Evolutionary conservation across 169 alveolate species (phyloP).

Genomic region (Babesia ovis): DNA sequence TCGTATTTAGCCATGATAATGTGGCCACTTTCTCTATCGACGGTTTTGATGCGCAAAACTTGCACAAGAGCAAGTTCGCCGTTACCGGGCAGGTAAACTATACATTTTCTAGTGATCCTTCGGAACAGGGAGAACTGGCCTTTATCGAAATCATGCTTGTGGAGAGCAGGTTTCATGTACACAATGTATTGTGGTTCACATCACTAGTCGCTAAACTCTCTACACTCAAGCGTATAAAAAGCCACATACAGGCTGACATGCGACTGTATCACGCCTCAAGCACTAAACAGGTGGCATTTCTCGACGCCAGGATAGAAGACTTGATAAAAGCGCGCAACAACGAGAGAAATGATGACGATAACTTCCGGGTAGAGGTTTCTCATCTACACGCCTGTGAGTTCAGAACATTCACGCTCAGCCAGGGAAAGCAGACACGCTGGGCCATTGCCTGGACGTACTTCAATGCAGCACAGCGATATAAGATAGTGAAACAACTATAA

Average conservation of each 20-base stretch:
- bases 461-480: conserved; percentile 64
- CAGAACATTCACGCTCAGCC: conserved; percentile 69
- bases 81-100: conserved; percentile 46
- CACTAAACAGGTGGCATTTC: conserved; percentile 60
- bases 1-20: conserved; percentile 21
- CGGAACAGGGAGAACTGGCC: conserved; percentile 73
- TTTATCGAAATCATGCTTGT: conserved; percentile 73
- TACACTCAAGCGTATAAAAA: conserved; percentile 71
- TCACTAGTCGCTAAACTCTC: conserved; percentile 70
- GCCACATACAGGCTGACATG: conserved; percentile 71
- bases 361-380: conserved; percentile 4
- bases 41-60: neutral
- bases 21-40: conserved; percentile 11
- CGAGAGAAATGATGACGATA: neutral
- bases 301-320: conserved; percentile 44
- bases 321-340: neutral
- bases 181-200: conserved; percentile 77
- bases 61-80: neutral
- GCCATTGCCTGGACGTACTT: conserved; percentile 77
- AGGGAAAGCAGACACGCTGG: conserved; percentile 75
- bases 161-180: conserved; percentile 67
- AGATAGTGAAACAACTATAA: conserved; percentile 18
- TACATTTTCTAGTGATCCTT: conserved; percentile 21
- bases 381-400: conserved; percentile 69
- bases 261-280: conserved; percentile 54